These are phyloP conservation scores for Agastache rugosa DNA, from an alignment of 257 asterid genomes.

Conservation along the genomic window DNA sequence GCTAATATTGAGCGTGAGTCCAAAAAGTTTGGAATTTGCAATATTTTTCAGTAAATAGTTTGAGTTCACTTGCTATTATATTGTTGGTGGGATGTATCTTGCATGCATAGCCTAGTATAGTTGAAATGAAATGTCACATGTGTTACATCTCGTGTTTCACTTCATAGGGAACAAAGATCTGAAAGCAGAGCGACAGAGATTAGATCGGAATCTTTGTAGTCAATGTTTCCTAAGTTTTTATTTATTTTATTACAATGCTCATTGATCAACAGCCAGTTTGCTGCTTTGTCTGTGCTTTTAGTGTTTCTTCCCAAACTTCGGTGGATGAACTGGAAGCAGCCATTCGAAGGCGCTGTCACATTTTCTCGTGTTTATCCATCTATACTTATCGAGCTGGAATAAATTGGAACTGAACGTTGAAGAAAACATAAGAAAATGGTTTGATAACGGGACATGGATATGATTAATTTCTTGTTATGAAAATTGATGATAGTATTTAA, in stretches of 20 bases:
- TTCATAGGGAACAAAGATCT: background rate
- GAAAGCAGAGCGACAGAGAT: slow-evolving; percentile 24
- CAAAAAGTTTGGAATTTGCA: background rate
- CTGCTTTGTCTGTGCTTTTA: slow-evolving; percentile 1
- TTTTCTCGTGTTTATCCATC: no score
- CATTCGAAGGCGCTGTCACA: no score
- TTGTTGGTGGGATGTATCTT: background rate
- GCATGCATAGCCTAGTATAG: background rate
- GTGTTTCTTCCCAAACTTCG: background rate
- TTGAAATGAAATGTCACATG: background rate
- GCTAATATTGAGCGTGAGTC: background rate
- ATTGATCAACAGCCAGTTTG: background rate
- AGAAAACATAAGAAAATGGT: background rate
- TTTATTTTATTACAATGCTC: background rate
- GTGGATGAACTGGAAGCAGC: no score
- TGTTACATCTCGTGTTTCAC: background rate
- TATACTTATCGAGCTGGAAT: background rate
- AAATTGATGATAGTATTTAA: background rate
- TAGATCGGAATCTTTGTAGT: slow-evolving; percentile 1
- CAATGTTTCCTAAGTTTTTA: background rate
- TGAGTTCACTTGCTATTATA: background rate
- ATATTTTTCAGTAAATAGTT: background rate
- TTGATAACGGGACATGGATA: background rate
- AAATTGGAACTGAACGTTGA: background rate
- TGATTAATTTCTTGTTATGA: background rate